Evolutionary conservation across 495 filamentous ascomycete genomes (phyloP).

Genomic region (Parathielavia hyrcaniae): DNA sequence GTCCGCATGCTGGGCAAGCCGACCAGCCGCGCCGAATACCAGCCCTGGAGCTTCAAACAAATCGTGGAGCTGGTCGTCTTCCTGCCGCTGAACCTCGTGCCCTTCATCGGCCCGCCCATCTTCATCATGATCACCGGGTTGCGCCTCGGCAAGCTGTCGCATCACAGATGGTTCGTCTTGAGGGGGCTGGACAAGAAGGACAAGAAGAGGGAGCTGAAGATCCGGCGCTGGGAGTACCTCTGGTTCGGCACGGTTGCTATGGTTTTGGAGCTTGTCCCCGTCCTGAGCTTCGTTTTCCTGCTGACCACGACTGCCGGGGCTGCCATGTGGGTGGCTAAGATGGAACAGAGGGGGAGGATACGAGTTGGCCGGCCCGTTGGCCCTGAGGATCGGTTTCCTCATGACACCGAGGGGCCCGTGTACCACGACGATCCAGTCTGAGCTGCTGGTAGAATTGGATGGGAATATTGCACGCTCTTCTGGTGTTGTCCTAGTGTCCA

Average conservation of each 20-base stretch:
- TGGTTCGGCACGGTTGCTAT: constrained; percentile 54
- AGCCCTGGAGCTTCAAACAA: constrained; percentile 64
- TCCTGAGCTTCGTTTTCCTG: constrained; percentile 81
- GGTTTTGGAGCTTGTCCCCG: constrained; percentile 65
- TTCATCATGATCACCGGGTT: constrained; percentile 68
- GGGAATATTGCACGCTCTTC: neutral
- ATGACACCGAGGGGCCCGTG: constrained; percentile 21
- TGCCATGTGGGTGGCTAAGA: constrained; percentile 72
- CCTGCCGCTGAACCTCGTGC: constrained; percentile 84
- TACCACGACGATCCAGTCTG: constrained; percentile 32
- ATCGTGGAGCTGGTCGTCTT: constrained; percentile 71
- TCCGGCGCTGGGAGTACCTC: constrained; percentile 61
- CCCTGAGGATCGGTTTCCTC: constrained; percentile 15
- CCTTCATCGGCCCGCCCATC: constrained; percentile 69
- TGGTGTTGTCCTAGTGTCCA: too few species aligned
- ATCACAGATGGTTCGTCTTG: constrained; percentile 73
- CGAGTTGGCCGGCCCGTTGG: constrained; percentile 24
- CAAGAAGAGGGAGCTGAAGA: constrained; percentile 56
- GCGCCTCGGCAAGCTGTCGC: constrained; percentile 52
- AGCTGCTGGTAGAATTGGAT: neutral
- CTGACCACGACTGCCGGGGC: constrained; percentile 73
- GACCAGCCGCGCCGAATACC: constrained; percentile 58
- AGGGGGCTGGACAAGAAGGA: constrained; percentile 60
- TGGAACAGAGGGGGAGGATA: constrained; percentile 38
- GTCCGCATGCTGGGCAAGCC: constrained; percentile 72